Base-by-base conservation (phyloP, 1,139 yeast species). In the Taphrina confusa region DNA sequence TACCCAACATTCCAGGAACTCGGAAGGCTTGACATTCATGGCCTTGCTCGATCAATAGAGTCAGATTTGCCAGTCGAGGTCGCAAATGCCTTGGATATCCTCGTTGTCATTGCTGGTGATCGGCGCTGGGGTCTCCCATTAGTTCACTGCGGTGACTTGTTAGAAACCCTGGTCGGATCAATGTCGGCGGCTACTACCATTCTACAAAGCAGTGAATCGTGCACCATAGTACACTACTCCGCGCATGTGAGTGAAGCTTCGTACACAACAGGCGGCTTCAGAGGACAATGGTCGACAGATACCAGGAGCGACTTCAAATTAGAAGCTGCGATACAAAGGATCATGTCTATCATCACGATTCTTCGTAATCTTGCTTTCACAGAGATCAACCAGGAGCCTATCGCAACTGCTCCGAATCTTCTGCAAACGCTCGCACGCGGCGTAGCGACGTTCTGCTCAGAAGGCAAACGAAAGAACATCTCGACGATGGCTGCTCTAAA, bases 51-150 rank as follows among this genome's bases (percentile, higher is more conserved):
- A 8, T 54, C 58, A 2, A 34, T 54, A 3, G 39, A 54, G 20
- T 42, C 51, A 12, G 25, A 18, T 23, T 28, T 54, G 25, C 58
- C 58, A 5, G 44, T 51, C 33, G 58, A 54, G 25, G 51, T 54
- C 12, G 58, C 45, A 3, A 42, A 54, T 44, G 58, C 58, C 12
- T 30, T 54, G 25, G 51, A 54, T 23, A 33, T 54, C 16, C 25
- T 54, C 20, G 39, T 23, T 4, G 39, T 54, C 16, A 54, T 54
- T 16, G 58, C 58, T 11, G 34, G 36, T 9, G 58, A 54, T 34
- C 50, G 58, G 23, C 30, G 58, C n/a, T 54, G 58, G 58, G 58
- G 58, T 4, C 16, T 54, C 9, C 58, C 58, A 16, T 45, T 54
- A 3, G 27, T 33, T n/a, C 58, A 54, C 23, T 54, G 58, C 20